Conservation (phyloP, 768 basidiomycete species). For the Multifurca ochricompacta region DNA sequence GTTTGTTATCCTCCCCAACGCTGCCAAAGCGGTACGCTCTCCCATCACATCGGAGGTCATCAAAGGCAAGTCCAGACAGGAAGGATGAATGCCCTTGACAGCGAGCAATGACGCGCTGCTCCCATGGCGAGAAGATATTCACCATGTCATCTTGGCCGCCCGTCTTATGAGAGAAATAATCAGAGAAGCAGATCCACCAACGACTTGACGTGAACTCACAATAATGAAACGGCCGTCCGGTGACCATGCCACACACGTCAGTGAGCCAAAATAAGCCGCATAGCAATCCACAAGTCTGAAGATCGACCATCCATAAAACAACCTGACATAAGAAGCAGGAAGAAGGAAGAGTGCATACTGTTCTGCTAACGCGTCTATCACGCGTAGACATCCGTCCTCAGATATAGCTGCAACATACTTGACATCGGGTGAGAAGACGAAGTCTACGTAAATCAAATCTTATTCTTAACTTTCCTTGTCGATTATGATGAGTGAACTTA, state of each 20-base stretch:
- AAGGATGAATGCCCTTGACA: conserved; percentile 98
- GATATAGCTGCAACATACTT: conserved; percentile 84
- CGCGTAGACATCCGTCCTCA: conserved; percentile 85
- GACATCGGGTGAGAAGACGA: conserved; percentile 91
- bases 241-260: conserved; percentile 91
- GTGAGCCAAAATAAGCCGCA: conserved; percentile 87
- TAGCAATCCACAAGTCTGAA: conserved; percentile 86
- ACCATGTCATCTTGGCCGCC: conserved; percentile 96
- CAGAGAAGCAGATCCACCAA: neutral
- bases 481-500: conserved; percentile 31
- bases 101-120: conserved; percentile 87
- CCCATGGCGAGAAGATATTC: conserved; percentile 91
- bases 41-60: conserved; percentile 80
- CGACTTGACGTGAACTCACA: conserved; percentile 32
- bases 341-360: conserved; percentile 46
- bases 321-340: neutral
- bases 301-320: neutral
- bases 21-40: conserved; percentile 92
- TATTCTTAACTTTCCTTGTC: neutral
- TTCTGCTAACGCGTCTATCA: conserved; percentile 84
- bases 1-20: conserved; percentile 93
- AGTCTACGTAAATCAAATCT: conserved; percentile 41
- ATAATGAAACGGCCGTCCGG: conserved; percentile 92
- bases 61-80: conserved; percentile 83
- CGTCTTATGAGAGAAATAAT: conserved; percentile 41